These are phyloP conservation scores for Alternaria alternata DNA, from an alignment of 2,329 filamentous ascomycete species.

Conservation along the genomic window DNA sequence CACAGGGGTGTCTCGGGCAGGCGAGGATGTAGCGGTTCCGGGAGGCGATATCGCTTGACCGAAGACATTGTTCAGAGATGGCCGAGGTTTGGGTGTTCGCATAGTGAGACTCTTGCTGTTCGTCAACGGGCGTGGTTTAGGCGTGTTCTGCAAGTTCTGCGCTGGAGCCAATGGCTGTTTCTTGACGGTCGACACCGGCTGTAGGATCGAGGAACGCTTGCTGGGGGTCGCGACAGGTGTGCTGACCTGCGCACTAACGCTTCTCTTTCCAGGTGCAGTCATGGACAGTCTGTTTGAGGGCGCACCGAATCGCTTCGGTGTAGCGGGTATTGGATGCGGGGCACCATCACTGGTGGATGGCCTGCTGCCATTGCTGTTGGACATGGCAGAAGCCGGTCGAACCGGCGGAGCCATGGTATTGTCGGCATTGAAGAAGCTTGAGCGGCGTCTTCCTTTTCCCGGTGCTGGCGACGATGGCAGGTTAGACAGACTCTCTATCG, in stretches of 20 bases:
- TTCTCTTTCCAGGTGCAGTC: constrained; percentile 48
- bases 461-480: constrained; percentile 75
- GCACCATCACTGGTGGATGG: constrained; percentile 56
- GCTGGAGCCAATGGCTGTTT: constrained; percentile 38
- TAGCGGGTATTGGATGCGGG: constrained; percentile 37
- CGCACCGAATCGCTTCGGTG: constrained; percentile 36
- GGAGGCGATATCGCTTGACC: constrained; percentile 45
- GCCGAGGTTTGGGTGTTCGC: constrained; percentile 42
- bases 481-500: constrained; percentile 81
- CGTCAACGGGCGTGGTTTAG: constrained; percentile 42
- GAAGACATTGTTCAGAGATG: constrained; percentile 47
- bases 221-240: constrained; percentile 41
- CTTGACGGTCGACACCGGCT: constrained; percentile 42
- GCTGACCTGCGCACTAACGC: constrained; percentile 41
- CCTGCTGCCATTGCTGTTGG: constrained; percentile 62
- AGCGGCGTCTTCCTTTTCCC: constrained; percentile 68
- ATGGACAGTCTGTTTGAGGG: constrained; percentile 38
- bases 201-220: constrained; percentile 43
- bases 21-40: constrained; percentile 33
- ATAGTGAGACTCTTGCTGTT: constrained; percentile 49
- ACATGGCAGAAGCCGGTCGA: constrained; percentile 68
- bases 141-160: constrained; percentile 37
- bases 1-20: constrained; percentile 21
- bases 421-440: constrained; percentile 76
- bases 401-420: constrained; percentile 68